Conservation (phyloP, 768 basidiomycete genomes). For the Mrakia gelida region DNA sequence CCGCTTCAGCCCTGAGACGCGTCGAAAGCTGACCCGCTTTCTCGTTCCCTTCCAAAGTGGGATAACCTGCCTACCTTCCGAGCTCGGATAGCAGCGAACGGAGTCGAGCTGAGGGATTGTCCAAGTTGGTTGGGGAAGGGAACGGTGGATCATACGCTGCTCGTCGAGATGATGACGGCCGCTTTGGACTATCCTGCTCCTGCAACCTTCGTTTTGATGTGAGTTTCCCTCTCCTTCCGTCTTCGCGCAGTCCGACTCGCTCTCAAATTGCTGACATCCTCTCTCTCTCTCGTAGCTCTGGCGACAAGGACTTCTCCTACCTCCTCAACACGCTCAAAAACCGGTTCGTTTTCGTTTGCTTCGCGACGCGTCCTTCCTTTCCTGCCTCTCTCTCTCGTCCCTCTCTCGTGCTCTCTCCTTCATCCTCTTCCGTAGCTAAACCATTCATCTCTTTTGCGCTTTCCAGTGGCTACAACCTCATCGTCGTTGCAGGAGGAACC, state of each 20-base stretch:
- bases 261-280: not conserved
- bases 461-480: not conserved
- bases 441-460: not conserved
- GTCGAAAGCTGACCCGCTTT: too few species aligned
- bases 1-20: too few species aligned
- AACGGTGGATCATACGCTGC: not conserved
- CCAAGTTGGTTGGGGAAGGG: not conserved
- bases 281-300: not conserved
- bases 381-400: too few species aligned
- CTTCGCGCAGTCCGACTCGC: not conserved
- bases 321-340: not conserved
- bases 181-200: not conserved
- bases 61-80: not conserved
- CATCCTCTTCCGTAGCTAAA: too few species aligned
- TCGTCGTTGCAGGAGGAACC: not conserved
- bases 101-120: not conserved
- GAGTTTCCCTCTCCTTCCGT: not conserved
- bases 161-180: not conserved
- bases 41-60: not conserved
- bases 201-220: not conserved
- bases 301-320: conserved; percentile 1
- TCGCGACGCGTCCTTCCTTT: too few species aligned
- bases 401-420: not conserved
- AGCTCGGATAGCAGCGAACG: not conserved
- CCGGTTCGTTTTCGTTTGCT: not conserved